Conservation (phyloP, 768 basidiomycete genomes). For the Hypholoma fasciculare region DNA sequence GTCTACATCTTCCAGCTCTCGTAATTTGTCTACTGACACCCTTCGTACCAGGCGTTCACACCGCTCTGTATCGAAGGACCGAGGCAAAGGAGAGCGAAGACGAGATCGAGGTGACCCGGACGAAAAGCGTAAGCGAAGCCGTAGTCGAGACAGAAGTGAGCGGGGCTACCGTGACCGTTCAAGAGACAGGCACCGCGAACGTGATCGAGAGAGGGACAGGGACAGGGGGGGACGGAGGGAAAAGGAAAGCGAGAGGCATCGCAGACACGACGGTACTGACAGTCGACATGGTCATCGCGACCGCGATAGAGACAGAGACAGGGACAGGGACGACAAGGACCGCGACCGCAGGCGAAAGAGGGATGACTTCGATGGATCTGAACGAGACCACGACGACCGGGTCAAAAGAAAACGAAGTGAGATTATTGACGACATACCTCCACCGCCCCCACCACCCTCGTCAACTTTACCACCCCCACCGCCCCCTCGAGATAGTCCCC, state of each 20-base stretch:
- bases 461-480: conserved; percentile 40
- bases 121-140: conserved; percentile 62
- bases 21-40: conserved; percentile 78
- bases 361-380: conserved; percentile 59
- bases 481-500: conserved; percentile 51
- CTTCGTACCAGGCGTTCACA: conserved; percentile 72
- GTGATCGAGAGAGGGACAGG: conserved; percentile 16
- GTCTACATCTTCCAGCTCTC: conserved; percentile 43
- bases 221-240: conserved; percentile 51
- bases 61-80: conserved; percentile 68
- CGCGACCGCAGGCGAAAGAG: conserved; percentile 68
- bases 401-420: conserved; percentile 67
- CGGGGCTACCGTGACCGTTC: conserved; percentile 53
- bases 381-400: conserved; percentile 52
- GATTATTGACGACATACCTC: conserved; percentile 43
- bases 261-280: conserved; percentile 53
- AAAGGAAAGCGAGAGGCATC: conserved; percentile 50
- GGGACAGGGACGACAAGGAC: conserved; percentile 45
- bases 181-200: conserved; percentile 34
- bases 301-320: conserved; percentile 54
- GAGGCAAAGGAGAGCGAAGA: conserved; percentile 54
- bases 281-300: conserved; percentile 58
- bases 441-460: conserved; percentile 34
- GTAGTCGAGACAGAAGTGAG: conserved; percentile 63
- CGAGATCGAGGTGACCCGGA: conserved; percentile 54